A percentile compares a stretch with the other conserved stretches of the same genome.
phyloP scores from a whole-genome alignment of 2,329 filamentous ascomycete genomes.

The Aureobasidium mangrovei region DNA sequence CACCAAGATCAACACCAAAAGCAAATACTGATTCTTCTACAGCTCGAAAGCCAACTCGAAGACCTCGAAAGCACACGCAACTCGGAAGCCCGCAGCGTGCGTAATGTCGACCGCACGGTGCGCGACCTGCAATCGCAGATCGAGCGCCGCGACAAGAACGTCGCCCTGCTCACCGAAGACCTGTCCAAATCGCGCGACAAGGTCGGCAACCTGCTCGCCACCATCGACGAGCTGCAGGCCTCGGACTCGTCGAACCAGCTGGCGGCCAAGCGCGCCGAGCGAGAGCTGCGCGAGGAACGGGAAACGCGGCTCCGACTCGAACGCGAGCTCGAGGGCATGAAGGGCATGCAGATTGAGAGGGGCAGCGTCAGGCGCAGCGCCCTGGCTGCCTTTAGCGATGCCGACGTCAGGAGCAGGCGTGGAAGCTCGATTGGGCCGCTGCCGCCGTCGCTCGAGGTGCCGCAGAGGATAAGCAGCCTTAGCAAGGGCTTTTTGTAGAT shows the following conservation, averaged over 20 bases:
- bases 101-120: constrained; percentile 87
- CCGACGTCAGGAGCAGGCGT: constrained; percentile 34
- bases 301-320: constrained; percentile 78
- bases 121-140: constrained; percentile 90
- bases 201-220: constrained; percentile 76
- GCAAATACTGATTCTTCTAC: constrained; percentile 15
- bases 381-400: constrained; percentile 34
- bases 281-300: constrained; percentile 79
- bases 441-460: constrained; percentile 28
- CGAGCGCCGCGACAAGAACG: constrained; percentile 81
- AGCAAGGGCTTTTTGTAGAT: constrained; percentile 44
- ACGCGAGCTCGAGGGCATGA: constrained; percentile 77
- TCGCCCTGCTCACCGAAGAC: constrained; percentile 73
- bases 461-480: constrained; percentile 35
- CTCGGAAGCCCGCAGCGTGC: constrained; percentile 75
- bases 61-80: constrained; percentile 69
- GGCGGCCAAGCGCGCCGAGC: constrained; percentile 72
- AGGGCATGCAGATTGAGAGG: constrained; percentile 59
- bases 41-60: constrained; percentile 60
- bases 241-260: constrained; percentile 77
- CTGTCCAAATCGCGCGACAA: constrained; percentile 80
- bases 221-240: constrained; percentile 89
- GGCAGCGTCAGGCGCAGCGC: constrained; percentile 27
- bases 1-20: constrained; percentile 11
- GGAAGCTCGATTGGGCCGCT: constrained; percentile 34